These are phyloP conservation scores for Tolypocladium sp. DNA, from an alignment of 2,329 filamentous ascomycete genomes.

Conservation along the genomic window DNA sequence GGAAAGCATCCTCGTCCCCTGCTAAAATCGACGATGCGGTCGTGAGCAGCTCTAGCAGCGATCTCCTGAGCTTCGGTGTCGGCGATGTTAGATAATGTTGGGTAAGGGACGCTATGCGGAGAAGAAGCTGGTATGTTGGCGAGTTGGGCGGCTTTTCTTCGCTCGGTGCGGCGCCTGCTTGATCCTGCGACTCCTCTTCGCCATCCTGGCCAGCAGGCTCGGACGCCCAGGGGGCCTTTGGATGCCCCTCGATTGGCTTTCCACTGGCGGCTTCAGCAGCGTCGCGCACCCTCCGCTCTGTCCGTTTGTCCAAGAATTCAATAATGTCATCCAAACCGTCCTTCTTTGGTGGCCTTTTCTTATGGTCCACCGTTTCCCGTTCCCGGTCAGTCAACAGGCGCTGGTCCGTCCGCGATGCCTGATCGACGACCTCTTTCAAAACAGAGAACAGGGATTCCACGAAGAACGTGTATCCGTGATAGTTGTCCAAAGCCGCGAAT, in stretches of 20 bases:
- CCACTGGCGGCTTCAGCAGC: constrained; percentile 24
- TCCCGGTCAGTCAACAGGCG: constrained; percentile 35
- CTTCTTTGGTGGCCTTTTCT: constrained; percentile 23
- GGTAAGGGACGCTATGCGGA: constrained; percentile 72
- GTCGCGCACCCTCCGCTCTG: constrained; percentile 21
- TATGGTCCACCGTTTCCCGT: constrained; percentile 28
- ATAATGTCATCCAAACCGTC: constrained; percentile 35
- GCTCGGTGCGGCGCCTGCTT: constrained; percentile 22
- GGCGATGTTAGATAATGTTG: constrained; percentile 87
- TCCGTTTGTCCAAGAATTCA: constrained; percentile 53
- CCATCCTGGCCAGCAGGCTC: constrained; percentile 20
- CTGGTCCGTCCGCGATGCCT: constrained; percentile 56
- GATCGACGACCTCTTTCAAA: constrained; percentile 71
- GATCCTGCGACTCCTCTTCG: constrained; percentile 23
- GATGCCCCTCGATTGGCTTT: constrained; percentile 17
- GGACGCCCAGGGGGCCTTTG: constrained; percentile 26
- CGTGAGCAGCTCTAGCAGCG: constrained; percentile 66
- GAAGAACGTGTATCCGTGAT: constrained; percentile 82
- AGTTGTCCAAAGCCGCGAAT: constrained; percentile 87
- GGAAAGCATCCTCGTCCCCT: constrained; percentile 69
- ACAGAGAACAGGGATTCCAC: constrained; percentile 81
- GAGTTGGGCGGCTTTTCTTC: constrained; percentile 57
- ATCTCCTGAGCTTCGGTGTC: constrained; percentile 67
- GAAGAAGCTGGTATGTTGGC: constrained; percentile 71
- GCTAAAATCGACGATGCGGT: constrained; percentile 66